These are phyloP conservation scores for Sporothrix sp. DNA, from an alignment of 2,329 filamentous ascomycete species.

Conservation along the genomic window DNA sequence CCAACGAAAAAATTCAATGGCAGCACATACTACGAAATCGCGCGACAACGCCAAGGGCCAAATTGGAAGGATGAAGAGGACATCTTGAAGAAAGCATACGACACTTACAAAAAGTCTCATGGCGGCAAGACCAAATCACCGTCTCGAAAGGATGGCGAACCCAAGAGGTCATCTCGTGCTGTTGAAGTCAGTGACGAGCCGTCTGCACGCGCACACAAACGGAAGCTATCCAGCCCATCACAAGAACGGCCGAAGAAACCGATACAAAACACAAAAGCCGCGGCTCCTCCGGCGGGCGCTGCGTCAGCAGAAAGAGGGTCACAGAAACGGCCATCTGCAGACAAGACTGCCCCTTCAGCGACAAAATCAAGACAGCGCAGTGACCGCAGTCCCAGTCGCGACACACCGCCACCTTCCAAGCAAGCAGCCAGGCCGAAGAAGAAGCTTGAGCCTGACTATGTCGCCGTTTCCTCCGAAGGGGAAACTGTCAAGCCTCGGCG, in stretches of 20 bases:
- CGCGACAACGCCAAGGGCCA: slow-evolving; percentile 70
- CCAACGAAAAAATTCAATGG: slow-evolving; percentile 69
- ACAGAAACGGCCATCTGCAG: slow-evolving; percentile 23
- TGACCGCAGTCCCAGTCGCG: slow-evolving; percentile 39
- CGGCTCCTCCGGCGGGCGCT: slow-evolving; percentile 25
- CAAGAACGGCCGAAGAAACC: slow-evolving; percentile 36
- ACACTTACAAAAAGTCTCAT: slow-evolving; percentile 48
- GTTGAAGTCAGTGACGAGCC: slow-evolving; percentile 35
- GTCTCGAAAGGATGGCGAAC: slow-evolving; percentile 31
- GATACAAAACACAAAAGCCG: background rate
- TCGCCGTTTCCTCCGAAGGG: slow-evolving; percentile 44
- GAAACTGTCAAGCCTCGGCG: slow-evolving; percentile 50
- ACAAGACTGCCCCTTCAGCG: slow-evolving; percentile 36
- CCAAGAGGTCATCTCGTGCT: slow-evolving; percentile 33
- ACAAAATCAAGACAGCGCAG: slow-evolving; percentile 12
- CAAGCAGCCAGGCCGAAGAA: slow-evolving; percentile 41
- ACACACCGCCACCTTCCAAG: slow-evolving; percentile 42
- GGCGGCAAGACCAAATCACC: slow-evolving; percentile 42
- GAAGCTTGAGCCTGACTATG: slow-evolving; percentile 44
- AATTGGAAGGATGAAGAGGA: slow-evolving; percentile 85
- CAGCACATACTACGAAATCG: slow-evolving; percentile 79
- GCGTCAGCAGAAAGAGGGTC: slow-evolving; percentile 38
- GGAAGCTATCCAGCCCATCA: slow-evolving; percentile 39
- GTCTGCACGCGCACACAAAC: slow-evolving; percentile 31
- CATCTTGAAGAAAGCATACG: slow-evolving; percentile 65